Base-by-base conservation (phyloP, 139 green algal genomes). In the Tetraselmis chui region DNA sequence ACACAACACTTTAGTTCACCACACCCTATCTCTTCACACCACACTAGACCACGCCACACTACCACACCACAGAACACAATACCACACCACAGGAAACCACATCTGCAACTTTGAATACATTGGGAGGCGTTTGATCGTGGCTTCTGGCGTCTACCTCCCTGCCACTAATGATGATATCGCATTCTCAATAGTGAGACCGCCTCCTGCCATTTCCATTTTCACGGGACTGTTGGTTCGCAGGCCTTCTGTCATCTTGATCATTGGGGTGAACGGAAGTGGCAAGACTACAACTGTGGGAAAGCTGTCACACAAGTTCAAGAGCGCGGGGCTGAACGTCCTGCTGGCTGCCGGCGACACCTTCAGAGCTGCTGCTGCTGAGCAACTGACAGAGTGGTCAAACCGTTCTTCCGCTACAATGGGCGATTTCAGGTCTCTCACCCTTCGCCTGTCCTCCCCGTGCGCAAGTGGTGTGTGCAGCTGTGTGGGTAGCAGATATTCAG, bases 221-320 rank as follows among this genome's bases (percentile, higher is more conserved):
- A n/a, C n/a, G n/a, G n/a, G 81, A 28, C 67, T 92, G 23, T 79
- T 75, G 0, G 86, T 82, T 5, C 83, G 79, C 29, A 80, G 83
- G 29, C 93, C 93, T 2, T 88, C 88, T 0, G 92, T 97, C 2
- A 59, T 97, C 24, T 84, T 98, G 32, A 89, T 98, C 29, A 93
- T 98, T n/a, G 96, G 96, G 18, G 96, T 99, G 30, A 99, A 99
- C 84, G 96, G 96, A 30, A 95, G 93, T 2, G 96, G 96, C 59
- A 99, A 99, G 85, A 99, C 96, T 1, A 99, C 96, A 29, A 98
- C 94, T 24, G 94, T 99, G 32, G 96, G 95, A 78, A 98, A 98
- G 89, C 85, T 98, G 59, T 91, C 95, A 1, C 80, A 93, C 84
- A 91, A 92, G 78, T 91, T 97, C 31, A 75, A 59, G n/a, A 78